Evolutionary conservation across 2,329 filamentous ascomycete genomes (phyloP).

Genomic region (Ceratocystis destructans): DNA sequence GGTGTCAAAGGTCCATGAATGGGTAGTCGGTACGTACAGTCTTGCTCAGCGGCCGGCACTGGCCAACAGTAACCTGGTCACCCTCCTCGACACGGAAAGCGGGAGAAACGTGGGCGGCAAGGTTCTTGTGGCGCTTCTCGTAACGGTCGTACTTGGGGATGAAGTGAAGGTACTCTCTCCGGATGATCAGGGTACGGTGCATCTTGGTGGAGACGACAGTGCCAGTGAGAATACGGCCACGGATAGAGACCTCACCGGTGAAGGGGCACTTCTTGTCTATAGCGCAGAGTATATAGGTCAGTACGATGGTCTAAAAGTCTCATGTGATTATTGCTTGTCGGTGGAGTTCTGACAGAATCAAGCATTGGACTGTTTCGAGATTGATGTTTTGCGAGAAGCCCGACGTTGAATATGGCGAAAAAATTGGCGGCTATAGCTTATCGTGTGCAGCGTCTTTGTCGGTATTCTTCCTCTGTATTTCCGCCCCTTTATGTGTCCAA

Average conservation of each 20-base stretch:
- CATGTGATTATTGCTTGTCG: background rate
- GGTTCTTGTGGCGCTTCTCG: slow-evolving; percentile 99
- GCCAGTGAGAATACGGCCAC: slow-evolving; percentile 98
- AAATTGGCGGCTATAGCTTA: background rate
- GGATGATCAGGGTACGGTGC: slow-evolving; percentile 99
- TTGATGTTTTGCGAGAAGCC: background rate
- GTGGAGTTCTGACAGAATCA: background rate
- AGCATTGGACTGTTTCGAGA: background rate
- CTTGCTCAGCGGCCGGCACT: slow-evolving; percentile 99
- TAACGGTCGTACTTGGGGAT: slow-evolving; percentile 99
- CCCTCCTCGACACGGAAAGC: slow-evolving; percentile 99
- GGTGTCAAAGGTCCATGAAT: background rate
- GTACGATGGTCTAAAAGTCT: background rate
- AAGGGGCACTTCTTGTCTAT: slow-evolving; percentile 99
- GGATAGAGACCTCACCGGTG: slow-evolving; percentile 97
- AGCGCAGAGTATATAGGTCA: slow-evolving; percentile 6
- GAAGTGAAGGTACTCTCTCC: slow-evolving; percentile 99
- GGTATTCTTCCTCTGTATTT: background rate
- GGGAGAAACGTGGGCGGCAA: slow-evolving; percentile 95
- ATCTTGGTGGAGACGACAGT: slow-evolving; percentile 99
- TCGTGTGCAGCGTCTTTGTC: background rate
- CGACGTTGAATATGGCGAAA: background rate
- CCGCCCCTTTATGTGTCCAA: background rate
- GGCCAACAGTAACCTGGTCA: slow-evolving; percentile 98
- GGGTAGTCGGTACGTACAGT: slow-evolving; percentile 56